Conservation (phyloP, 1,284 basidiomycete species). For the Cryptococcus sp. region DNA sequence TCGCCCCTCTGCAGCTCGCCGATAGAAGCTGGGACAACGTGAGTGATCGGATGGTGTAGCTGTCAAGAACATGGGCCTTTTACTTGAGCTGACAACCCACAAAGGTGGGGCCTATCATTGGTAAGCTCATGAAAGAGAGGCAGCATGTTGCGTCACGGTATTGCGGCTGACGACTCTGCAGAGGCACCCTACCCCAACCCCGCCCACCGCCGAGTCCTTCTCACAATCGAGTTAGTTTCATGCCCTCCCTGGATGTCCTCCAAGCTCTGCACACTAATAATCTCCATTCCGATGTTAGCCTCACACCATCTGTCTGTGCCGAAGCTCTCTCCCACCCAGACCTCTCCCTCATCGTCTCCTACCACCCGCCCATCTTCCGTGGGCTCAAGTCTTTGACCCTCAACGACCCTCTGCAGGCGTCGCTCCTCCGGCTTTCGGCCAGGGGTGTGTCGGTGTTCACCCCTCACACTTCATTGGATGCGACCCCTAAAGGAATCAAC, state of each 20-base stretch:
- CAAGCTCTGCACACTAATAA: neutral
- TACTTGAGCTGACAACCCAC: neutral
- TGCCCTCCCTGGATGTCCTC: neutral
- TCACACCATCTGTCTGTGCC: constrained; percentile 70
- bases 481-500: constrained; percentile 76
- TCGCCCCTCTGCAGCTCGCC: constrained; percentile 79
- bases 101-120: constrained; percentile 77
- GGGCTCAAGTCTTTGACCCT: constrained; percentile 75
- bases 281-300: constrained; percentile 55
- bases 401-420: constrained; percentile 71
- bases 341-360: constrained; percentile 69
- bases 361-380: constrained; percentile 87
- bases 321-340: constrained; percentile 65
- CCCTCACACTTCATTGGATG: constrained; percentile 84
- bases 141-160: neutral
- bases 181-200: constrained; percentile 67
- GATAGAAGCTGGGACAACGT: constrained; percentile 86
- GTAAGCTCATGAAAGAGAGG: constrained; percentile 48
- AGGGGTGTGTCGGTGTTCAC: constrained; percentile 80
- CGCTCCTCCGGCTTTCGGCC: constrained; percentile 72
- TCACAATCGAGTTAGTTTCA: constrained; percentile 75
- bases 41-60: constrained; percentile 36
- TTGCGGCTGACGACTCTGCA: constrained; percentile 32
- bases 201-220: constrained; percentile 62
- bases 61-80: no score